phyloP scores from a whole-genome alignment of 805 yeast genomes.

The Hermanozyma aechmeae region DNA sequence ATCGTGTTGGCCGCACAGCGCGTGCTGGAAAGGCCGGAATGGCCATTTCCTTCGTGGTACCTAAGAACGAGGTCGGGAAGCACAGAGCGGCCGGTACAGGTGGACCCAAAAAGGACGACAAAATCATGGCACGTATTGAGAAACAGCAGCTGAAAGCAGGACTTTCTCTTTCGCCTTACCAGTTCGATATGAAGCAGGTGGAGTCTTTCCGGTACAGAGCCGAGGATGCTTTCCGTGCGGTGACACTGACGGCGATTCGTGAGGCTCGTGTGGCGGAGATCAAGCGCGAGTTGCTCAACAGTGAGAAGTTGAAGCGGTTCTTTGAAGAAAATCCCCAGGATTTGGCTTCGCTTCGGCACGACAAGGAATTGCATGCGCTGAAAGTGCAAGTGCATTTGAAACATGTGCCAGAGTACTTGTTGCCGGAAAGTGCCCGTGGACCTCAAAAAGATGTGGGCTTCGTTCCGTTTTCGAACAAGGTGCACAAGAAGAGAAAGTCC shows the following conservation, averaged over 20 bases:
- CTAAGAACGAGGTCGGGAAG: slow-evolving; percentile 74
- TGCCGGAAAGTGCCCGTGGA: slow-evolving; percentile 70
- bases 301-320: slow-evolving; percentile 86
- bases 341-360: slow-evolving; percentile 80
- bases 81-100: slow-evolving; percentile 71
- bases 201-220: slow-evolving; percentile 94
- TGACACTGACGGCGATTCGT: slow-evolving; percentile 79
- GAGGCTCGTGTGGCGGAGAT: slow-evolving; percentile 90
- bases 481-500: slow-evolving; percentile 30
- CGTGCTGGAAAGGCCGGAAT: slow-evolving; percentile 95
- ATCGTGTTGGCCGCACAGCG: slow-evolving; percentile 95
- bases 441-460: slow-evolving; percentile 53
- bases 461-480: slow-evolving; percentile 58
- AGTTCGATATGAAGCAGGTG: slow-evolving; percentile 84
- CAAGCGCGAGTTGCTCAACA: slow-evolving; percentile 75
- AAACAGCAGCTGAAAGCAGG: slow-evolving; percentile 70
- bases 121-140: slow-evolving; percentile 65
- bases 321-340: slow-evolving; percentile 98
- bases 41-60: slow-evolving; percentile 87
- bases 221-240: slow-evolving; percentile 95
- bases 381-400: slow-evolving; percentile 80
- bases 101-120: slow-evolving; percentile 77
- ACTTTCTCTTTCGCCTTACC: slow-evolving; percentile 73
- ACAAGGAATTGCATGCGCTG: slow-evolving; percentile 75
- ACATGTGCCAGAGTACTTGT: slow-evolving; percentile 83